Evolutionary conservation across 164 flowering plant species (phyloP).

Genomic region (Dillenia suffruticosa): DNA sequence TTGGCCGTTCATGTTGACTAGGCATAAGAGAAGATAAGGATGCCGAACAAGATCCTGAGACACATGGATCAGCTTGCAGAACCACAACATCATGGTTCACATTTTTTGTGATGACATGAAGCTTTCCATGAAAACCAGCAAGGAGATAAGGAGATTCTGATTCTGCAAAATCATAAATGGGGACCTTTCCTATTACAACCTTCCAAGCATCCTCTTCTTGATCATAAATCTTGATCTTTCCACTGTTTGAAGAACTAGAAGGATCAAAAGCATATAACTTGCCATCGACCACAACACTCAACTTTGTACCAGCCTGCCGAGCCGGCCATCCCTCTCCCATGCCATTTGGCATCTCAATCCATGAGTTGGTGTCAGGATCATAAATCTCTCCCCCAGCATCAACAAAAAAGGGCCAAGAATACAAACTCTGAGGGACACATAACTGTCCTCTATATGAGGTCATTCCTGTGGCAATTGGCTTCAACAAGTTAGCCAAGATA

Average conservation of each 20-base stretch:
- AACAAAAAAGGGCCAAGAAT: slow-evolving; percentile 88
- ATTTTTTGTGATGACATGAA: slow-evolving; percentile 80
- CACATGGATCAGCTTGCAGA: slow-evolving; percentile 43
- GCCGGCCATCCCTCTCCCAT: slow-evolving; percentile 99
- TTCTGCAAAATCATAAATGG: slow-evolving; percentile 54
- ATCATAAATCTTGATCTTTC: slow-evolving; percentile 76
- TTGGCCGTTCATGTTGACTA: slow-evolving; percentile 9
- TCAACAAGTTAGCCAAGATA: slow-evolving; percentile 69
- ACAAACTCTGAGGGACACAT: slow-evolving; percentile 82
- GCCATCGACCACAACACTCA: slow-evolving; percentile 78
- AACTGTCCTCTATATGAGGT: slow-evolving; percentile 72
- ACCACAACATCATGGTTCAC: slow-evolving; percentile 35
- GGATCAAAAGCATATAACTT: slow-evolving; percentile 87
- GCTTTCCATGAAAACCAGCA: slow-evolving; percentile 71
- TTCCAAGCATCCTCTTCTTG: slow-evolving; percentile 75
- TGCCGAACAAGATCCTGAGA: slow-evolving; percentile 19
- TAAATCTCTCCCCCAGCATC: slow-evolving; percentile 89
- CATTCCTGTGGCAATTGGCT: slow-evolving; percentile 95
- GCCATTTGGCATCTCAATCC: slow-evolving; percentile 90
- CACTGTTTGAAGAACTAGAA: slow-evolving; percentile 67
- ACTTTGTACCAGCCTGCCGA: slow-evolving; percentile 82
- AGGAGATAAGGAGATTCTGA: slow-evolving; percentile 83
- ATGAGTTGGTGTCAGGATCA: slow-evolving; percentile 70
- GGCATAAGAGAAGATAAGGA: slow-evolving; percentile 10
- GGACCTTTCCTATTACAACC: slow-evolving; percentile 64